Conservation (phyloP, 2,329 filamentous ascomycete genomes). For the Helicocarpus griseus region DNA sequence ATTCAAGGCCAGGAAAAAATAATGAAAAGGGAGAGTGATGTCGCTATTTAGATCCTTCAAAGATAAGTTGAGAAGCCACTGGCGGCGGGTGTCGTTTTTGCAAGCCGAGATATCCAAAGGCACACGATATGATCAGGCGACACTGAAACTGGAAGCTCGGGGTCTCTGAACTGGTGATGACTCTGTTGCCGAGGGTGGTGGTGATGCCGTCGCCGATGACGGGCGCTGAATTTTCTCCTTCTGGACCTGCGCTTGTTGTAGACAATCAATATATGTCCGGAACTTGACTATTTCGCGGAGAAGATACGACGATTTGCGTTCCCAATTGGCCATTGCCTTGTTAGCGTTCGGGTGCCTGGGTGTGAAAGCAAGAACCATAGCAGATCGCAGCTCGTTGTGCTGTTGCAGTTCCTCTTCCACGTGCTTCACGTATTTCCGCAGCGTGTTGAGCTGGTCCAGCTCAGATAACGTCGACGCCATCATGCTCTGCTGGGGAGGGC, state of each 20-base stretch:
- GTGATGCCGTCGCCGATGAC: neutral
- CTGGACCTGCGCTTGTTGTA: slow-evolving; percentile 59
- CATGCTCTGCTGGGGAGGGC: slow-evolving; percentile 81
- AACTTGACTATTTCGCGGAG: slow-evolving; percentile 95
- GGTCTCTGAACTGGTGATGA: too few species aligned
- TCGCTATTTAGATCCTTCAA: too few species aligned
- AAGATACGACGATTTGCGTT: slow-evolving; percentile 86
- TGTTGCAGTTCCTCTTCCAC: slow-evolving; percentile 76
- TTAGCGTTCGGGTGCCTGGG: slow-evolving; percentile 69
- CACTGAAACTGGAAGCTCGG: too few species aligned
- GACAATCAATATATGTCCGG: slow-evolving; percentile 81
- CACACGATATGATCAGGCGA: too few species aligned
- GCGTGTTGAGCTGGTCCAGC: slow-evolving; percentile 65
- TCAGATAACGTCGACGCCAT: slow-evolving; percentile 71
- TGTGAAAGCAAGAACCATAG: slow-evolving; percentile 84
- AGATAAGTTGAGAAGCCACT: too few species aligned
- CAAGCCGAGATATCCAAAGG: too few species aligned
- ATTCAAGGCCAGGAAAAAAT: too few species aligned
- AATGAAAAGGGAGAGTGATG: too few species aligned
- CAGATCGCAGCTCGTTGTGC: slow-evolving; percentile 79
- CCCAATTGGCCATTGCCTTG: slow-evolving; percentile 93
- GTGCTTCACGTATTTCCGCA: slow-evolving; percentile 69
- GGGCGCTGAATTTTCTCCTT: slow-evolving; percentile 59
- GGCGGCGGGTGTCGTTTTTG: too few species aligned
- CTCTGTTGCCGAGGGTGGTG: too few species aligned